Conservation (phyloP, 192 early-diverging fungal species). For the Phycomyces nitens region DNA sequence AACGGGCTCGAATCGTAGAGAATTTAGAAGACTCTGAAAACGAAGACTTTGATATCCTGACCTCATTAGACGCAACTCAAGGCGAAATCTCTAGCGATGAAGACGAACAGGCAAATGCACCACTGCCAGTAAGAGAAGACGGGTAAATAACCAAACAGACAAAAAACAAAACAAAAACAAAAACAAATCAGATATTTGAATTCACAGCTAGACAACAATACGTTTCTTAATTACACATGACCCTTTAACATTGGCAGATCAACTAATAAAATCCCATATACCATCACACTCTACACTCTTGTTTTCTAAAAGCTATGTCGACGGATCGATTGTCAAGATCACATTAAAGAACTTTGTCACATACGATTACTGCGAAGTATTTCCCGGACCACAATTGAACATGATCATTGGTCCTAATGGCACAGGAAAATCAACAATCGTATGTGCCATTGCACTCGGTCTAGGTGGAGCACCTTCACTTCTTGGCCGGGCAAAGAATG, state of each 20-base stretch:
- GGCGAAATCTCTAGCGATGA: background rate
- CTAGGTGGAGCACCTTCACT: conserved; percentile 72
- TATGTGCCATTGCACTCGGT: conserved; percentile 94
- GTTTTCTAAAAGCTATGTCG: conserved; percentile 37
- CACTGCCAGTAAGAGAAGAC: conserved; percentile 8
- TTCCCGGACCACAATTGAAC: conserved; percentile 91
- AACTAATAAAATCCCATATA: too few relatives aligned
- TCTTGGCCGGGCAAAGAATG: conserved; percentile 83
- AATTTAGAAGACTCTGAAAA: background rate
- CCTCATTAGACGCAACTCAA: too few relatives aligned
- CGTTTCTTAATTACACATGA: too few relatives aligned
- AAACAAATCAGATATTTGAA: too few relatives aligned
- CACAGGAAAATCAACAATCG: conserved; percentile 93
- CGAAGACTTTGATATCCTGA: too few relatives aligned
- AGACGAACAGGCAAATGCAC: background rate
- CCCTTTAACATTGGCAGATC: too few relatives aligned
- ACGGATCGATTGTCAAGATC: conserved; percentile 74
- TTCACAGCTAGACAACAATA: too few relatives aligned
- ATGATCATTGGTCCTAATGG: conserved; percentile 98
- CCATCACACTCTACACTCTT: too few relatives aligned
- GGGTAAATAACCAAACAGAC: conserved; percentile 16
- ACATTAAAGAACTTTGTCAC: conserved; percentile 92
- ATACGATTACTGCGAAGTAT: conserved; percentile 80
- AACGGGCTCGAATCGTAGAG: too few relatives aligned
- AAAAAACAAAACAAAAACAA: background rate